These are phyloP conservation scores for Auriculariales sp. DNA, from an alignment of 768 basidiomycete genomes.

Conservation along the genomic window DNA sequence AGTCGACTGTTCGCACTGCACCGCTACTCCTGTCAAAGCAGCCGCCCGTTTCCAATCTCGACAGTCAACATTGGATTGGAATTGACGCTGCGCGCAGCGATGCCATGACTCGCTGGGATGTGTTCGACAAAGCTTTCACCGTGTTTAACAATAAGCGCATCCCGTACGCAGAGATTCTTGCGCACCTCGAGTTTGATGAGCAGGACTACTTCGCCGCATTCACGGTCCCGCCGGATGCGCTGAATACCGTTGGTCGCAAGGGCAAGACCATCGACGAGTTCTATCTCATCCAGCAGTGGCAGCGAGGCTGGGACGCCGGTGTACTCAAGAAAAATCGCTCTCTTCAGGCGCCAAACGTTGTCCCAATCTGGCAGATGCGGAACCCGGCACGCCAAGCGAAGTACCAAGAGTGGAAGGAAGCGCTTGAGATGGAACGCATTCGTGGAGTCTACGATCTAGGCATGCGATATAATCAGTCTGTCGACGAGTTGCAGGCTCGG, in stretches of 20 bases:
- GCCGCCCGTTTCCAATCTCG: conserved; percentile 9
- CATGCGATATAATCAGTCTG: conserved; percentile 25
- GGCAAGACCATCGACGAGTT: too few relatives aligned
- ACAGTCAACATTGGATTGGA: too few relatives aligned
- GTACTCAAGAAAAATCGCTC: conserved; percentile 18
- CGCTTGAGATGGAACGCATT: conserved; percentile 21
- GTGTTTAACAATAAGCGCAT: too few relatives aligned
- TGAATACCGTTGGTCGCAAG: too few relatives aligned
- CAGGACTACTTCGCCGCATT: conserved; percentile 20
- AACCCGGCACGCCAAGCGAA: conserved; percentile 13
- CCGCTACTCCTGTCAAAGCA: conserved; percentile 31
- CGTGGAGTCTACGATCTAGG: conserved; percentile 19
- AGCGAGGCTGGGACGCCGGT: conserved; percentile 28
- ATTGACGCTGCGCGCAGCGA: too few relatives aligned
- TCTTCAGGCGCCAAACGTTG: too few relatives aligned
- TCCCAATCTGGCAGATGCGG: conserved; percentile 26
- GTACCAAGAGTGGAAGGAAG: conserved; percentile 20
- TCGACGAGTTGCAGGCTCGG: conserved; percentile 21
- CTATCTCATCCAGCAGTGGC: conserved; percentile 38
- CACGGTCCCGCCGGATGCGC: conserved; percentile 24
- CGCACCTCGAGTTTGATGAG: conserved; percentile 38
- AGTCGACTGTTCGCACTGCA: conserved; percentile 33
- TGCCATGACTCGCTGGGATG: too few relatives aligned
- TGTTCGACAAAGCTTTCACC: too few relatives aligned
- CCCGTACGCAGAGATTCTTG: conserved; percentile 28